Evolutionary conservation across 257 asterid genomes (phyloP).

Genomic region (Nicotiana tabacum): DNA sequence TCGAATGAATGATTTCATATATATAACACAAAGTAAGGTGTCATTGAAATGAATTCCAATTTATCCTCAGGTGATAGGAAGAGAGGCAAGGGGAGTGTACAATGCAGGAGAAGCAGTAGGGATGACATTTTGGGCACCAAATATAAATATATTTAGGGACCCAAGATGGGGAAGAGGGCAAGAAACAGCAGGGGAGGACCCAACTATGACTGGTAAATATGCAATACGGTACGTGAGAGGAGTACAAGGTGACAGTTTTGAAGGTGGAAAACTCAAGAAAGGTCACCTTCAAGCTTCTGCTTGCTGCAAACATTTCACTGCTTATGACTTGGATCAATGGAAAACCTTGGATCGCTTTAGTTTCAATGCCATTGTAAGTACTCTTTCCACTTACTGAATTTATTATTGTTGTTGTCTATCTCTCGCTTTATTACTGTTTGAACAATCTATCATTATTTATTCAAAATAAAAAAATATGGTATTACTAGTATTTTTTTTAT

Average conservation of each 20-base stretch:
- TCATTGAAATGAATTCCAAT: not conserved
- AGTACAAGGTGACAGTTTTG: slow-evolving; percentile 54
- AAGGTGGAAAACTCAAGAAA: slow-evolving; percentile 37
- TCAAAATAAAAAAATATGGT: not conserved
- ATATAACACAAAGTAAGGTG: not conserved
- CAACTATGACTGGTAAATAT: slow-evolving; percentile 44
- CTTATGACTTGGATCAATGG: slow-evolving; percentile 78
- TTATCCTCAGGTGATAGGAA: slow-evolving; percentile 43
- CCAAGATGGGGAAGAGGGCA: slow-evolving; percentile 95
- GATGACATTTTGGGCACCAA: slow-evolving; percentile 90
- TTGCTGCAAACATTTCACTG: slow-evolving; percentile 85
- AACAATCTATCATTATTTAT: no score
- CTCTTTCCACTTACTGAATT: not conserved
- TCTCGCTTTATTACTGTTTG: not conserved
- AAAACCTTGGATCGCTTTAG: slow-evolving; percentile 46
- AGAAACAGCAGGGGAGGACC: slow-evolving; percentile 90
- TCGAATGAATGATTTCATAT: no score
- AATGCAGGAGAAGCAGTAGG: slow-evolving; percentile 76
- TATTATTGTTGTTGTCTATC: no score
- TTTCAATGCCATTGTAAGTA: slow-evolving; percentile 56
- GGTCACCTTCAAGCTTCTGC: slow-evolving; percentile 70
- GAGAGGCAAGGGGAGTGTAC: slow-evolving; percentile 69
- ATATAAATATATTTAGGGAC: slow-evolving; percentile 70
- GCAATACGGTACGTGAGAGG: slow-evolving; percentile 72
- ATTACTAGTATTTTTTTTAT: no score